Conservation (phyloP, 1,139 yeast genomes). For the Kodamaea ohmeri region DNA sequence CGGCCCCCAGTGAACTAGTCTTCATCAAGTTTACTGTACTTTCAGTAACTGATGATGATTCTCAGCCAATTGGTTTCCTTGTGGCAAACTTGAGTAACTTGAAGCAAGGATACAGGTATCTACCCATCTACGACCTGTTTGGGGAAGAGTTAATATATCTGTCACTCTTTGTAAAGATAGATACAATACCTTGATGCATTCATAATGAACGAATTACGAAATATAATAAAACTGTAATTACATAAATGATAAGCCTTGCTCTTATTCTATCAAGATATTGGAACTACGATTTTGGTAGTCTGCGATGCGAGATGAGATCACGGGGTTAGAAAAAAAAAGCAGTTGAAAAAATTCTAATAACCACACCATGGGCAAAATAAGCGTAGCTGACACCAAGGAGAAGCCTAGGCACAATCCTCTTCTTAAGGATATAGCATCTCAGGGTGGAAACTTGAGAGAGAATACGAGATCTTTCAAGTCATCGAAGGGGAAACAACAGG, state of each 20-base stretch:
- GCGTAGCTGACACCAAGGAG: conserved; percentile 48
- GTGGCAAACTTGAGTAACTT: conserved; percentile 56
- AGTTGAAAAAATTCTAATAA: conserved; percentile 2
- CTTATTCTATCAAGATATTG: neutral
- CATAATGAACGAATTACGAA: neutral
- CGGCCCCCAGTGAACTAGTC: conserved; percentile 40
- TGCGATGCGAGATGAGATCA: conserved; percentile 8
- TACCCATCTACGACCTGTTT: conserved; percentile 67
- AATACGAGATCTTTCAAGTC: conserved; percentile 24
- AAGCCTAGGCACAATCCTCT: conserved; percentile 73
- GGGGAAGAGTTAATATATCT: conserved; percentile 86
- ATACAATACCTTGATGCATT: conserved; percentile 7
- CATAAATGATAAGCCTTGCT: too few relatives aligned
- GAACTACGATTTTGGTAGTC: neutral
- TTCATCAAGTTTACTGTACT: conserved; percentile 34
- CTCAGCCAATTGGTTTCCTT: conserved; percentile 52
- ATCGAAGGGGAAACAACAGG: conserved; percentile 34
- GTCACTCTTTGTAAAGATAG: conserved; percentile 60
- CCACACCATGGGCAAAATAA: conserved; percentile 58
- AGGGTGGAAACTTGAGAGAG: conserved; percentile 65
- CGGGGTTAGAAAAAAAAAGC: conserved; percentile 10
- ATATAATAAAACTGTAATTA: neutral
- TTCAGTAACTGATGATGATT: conserved; percentile 26
- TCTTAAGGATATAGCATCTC: conserved; percentile 68
- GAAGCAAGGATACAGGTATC: conserved; percentile 75